A percentile compares a stretch with the other conserved stretches of the same genome.
These are phyloP conservation scores for Scheffersomyces lignosus DNA, from an alignment of 805 yeast species.

Conservation along the genomic window DNA sequence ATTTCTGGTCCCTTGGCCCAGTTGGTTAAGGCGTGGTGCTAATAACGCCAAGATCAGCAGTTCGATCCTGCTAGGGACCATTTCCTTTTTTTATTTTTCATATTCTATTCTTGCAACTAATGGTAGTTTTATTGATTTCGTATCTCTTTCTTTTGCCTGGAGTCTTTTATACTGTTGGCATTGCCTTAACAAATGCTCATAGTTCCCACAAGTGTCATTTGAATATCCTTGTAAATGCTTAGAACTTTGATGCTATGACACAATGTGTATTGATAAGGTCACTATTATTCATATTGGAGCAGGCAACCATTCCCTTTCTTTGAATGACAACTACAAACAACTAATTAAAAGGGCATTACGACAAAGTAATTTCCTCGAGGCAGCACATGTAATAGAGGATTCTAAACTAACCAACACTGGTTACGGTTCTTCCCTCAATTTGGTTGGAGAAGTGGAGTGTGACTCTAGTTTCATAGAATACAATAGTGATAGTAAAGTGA, in stretches of 20 bases:
- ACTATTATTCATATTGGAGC: conserved; percentile 52
- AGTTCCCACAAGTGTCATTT: no score
- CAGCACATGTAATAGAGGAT: conserved; percentile 31
- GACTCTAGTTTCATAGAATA: conserved; percentile 40
- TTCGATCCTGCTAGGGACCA: conserved; percentile 89
- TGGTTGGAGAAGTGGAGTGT: conserved; percentile 42
- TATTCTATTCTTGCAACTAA: no score
- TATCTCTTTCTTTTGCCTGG: no score
- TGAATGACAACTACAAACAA: conserved; percentile 20
- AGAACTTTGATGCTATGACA: no score
- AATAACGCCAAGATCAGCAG: conserved; percentile 72
- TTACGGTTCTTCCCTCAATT: conserved; percentile 44
- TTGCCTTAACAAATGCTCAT: no score
- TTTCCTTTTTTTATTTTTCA: conserved; percentile 28
- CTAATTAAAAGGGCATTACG: conserved; percentile 28
- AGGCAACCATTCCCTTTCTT: conserved; percentile 39
- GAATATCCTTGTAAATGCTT: no score
- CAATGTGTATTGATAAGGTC: no score
- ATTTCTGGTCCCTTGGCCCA: conserved; percentile 57
- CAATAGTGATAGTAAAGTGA: conserved; percentile 4
- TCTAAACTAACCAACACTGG: conserved; percentile 51
- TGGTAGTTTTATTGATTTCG: no score
- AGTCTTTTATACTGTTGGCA: background rate
- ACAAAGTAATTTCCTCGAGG: conserved; percentile 8
- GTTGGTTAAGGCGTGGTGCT: conserved; percentile 55